Conservation (phyloP, 495 filamentous ascomycete species). For the Hypomontagnella monticulosa region DNA sequence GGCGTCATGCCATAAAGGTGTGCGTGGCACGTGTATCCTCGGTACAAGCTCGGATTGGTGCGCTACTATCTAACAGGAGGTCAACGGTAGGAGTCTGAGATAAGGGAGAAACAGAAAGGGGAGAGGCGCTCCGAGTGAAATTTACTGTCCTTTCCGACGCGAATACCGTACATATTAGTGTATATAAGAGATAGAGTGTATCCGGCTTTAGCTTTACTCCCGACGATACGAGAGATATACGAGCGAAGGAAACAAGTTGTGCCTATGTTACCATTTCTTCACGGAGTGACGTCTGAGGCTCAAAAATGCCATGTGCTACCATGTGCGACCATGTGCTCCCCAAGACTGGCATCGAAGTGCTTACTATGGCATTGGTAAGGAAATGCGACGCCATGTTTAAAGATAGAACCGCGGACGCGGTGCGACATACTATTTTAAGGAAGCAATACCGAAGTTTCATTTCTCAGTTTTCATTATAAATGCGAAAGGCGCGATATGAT, state of each 20-base stretch:
- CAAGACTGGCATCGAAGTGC: too few relatives aligned
- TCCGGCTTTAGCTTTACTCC: background rate
- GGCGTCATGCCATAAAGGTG: background rate
- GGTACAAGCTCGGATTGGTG: background rate
- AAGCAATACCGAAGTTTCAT: too few relatives aligned
- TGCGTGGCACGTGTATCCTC: background rate
- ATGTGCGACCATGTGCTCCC: too few relatives aligned
- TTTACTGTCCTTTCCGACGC: constrained; percentile 24
- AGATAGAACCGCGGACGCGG: too few relatives aligned
- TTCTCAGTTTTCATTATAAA: too few relatives aligned
- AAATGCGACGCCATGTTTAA: too few relatives aligned
- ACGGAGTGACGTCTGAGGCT: too few relatives aligned
- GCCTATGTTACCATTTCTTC: background rate
- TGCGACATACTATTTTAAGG: too few relatives aligned
- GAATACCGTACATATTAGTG: constrained; percentile 11
- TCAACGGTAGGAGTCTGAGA: background rate
- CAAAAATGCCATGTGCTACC: too few relatives aligned
- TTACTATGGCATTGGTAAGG: too few relatives aligned
- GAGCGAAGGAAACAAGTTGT: too few relatives aligned
- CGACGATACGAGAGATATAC: background rate
- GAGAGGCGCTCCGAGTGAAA: constrained; percentile 13
- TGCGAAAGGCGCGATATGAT: too few relatives aligned
- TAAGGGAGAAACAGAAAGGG: background rate
- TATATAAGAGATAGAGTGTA: constrained; percentile 23
- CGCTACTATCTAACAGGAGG: background rate